Evolutionary conservation across 1,139 yeast species (phyloP).

Genomic region (Saccharomyces hybrid): DNA sequence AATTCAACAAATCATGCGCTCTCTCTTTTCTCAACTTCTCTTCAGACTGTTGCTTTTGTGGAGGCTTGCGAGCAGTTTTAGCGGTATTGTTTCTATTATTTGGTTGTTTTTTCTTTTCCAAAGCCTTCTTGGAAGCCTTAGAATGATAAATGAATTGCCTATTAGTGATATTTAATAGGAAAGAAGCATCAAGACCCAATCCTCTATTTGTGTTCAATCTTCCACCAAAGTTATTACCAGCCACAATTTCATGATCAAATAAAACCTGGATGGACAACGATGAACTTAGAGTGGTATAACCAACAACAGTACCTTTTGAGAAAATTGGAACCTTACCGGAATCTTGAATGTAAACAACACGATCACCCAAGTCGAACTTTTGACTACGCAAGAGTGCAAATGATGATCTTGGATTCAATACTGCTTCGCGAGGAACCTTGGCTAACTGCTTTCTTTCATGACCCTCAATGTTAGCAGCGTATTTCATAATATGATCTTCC

Average conservation of each 20-base stretch:
- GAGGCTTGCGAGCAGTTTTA: constrained; percentile 6
- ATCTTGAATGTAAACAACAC: constrained; percentile 78
- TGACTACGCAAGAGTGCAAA: constrained; percentile 68
- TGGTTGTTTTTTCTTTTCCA: constrained; percentile 13
- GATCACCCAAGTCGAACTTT: constrained; percentile 76
- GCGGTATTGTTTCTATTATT: constrained; percentile 6
- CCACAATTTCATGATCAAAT: constrained; percentile 74
- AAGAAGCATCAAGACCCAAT: constrained; percentile 69
- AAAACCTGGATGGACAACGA: constrained; percentile 52
- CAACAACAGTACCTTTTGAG: constrained; percentile 86
- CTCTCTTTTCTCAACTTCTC: constrained; percentile 16
- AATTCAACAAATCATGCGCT: constrained; percentile 25
- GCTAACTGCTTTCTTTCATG: constrained; percentile 52
- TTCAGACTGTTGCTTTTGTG: constrained; percentile 7
- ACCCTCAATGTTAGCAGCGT: constrained; percentile 36
- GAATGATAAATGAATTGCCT: constrained; percentile 73
- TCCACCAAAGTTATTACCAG: constrained; percentile 78
- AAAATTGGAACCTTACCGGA: constrained; percentile 87
- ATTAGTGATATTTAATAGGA: constrained; percentile 67
- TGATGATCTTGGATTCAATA: constrained; percentile 69
- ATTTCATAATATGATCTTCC: constrained; percentile 54
- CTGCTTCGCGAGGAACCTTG: constrained; percentile 81
- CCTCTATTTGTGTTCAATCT: constrained; percentile 76
- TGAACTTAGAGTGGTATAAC: constrained; percentile 58
- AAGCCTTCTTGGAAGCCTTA: constrained; percentile 46